A percentile compares a stretch with the other conserved stretches of the same genome.
These are phyloP conservation scores for Beauveria rudraprayagi DNA, from an alignment of 2,329 filamentous ascomycete species.

Conservation along the genomic window DNA sequence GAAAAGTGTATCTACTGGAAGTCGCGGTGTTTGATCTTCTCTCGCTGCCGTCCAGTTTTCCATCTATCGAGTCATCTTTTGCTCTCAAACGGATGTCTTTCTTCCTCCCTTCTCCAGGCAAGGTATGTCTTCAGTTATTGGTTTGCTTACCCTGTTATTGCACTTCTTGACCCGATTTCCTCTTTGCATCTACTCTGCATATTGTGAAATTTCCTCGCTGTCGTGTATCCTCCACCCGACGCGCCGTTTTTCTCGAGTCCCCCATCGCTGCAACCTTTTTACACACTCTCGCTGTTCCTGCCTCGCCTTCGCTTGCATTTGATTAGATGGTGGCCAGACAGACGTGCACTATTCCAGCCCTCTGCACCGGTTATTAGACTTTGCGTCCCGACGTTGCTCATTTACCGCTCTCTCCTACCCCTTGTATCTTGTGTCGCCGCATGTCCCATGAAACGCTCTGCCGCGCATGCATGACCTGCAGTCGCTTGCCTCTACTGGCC, in stretches of 20 bases:
- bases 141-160: background rate
- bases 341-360: background rate
- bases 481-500: background rate
- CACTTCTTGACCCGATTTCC: background rate
- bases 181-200: background rate
- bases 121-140: background rate
- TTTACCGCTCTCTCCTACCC: background rate
- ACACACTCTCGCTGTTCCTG: background rate
- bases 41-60: background rate
- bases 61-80: constrained; percentile 1
- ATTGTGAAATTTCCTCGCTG: background rate
- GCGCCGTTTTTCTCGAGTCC: constrained; percentile 2
- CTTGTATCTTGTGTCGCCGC: constrained; percentile 4
- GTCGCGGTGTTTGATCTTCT: background rate
- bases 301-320: background rate
- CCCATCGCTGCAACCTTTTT: background rate
- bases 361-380: background rate
- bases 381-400: background rate
- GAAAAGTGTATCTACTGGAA: constrained; percentile 6
- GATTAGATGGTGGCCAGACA: background rate
- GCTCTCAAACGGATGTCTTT: constrained; percentile 6
- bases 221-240: background rate
- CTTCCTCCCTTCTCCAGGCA: constrained; percentile 7
- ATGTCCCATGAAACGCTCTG: constrained; percentile 3
- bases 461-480: constrained; percentile 1